A percentile compares a stretch with the other conserved stretches of the same genome.
These are phyloP conservation scores for Dipteronia dyeriana DNA, from an alignment of 345 rosid genomes.

Conservation along the genomic window DNA sequence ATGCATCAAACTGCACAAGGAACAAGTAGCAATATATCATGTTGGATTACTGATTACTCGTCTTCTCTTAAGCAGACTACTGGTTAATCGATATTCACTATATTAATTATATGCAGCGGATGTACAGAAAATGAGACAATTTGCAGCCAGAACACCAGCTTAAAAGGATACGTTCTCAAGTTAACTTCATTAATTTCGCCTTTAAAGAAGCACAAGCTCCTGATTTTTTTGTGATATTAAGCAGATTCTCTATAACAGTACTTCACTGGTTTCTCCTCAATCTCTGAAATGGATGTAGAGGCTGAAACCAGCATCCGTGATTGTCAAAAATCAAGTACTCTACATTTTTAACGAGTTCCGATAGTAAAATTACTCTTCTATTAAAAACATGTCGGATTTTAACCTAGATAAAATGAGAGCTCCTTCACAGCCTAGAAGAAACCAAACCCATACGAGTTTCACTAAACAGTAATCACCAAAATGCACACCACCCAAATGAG, in stretches of 20 bases:
- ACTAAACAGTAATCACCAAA: background rate
- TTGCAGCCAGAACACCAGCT: background rate
- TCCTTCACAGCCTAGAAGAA: too few species aligned
- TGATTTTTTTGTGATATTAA: background rate
- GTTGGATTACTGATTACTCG: too few species aligned
- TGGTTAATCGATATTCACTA: background rate
- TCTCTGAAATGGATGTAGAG: background rate
- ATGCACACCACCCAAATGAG: background rate
- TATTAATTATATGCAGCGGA: background rate
- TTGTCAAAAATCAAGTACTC: background rate
- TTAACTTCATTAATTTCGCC: background rate
- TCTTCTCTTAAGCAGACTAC: background rate
- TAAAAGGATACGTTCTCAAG: background rate
- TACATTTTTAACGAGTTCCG: background rate
- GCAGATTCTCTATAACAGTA: background rate
- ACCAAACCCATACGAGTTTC: background rate
- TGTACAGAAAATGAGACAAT: background rate
- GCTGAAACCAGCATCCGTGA: background rate
- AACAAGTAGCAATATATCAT: conserved; percentile 8
- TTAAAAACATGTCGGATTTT: background rate
- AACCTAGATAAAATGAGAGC: too few species aligned
- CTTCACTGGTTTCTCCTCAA: background rate
- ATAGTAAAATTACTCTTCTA: background rate
- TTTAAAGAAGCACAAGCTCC: background rate
- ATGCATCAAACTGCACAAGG: conserved; percentile 73